Conservation (phyloP, 352 stramenopile genomes). For the Phytopythium vexans region DNA sequence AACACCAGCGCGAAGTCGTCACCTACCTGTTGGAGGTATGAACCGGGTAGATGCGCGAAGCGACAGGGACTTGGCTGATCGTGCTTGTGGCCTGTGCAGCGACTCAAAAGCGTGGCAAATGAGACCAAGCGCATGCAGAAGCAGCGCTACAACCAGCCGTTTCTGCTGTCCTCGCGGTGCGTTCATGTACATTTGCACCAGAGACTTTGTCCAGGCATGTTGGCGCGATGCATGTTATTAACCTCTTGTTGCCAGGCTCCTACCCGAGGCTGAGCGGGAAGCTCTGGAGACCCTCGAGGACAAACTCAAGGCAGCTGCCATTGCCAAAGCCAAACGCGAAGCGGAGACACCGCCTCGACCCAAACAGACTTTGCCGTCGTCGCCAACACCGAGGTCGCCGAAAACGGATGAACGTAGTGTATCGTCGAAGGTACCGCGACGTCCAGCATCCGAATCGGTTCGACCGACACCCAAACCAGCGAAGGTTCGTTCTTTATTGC, state of each 20-base stretch:
- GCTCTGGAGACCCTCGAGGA: conserved; percentile 49
- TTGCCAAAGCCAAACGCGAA: conserved; percentile 5
- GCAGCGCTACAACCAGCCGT: conserved; percentile 56
- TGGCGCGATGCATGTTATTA: not conserved
- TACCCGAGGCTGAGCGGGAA: conserved; percentile 58
- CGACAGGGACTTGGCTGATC: not conserved
- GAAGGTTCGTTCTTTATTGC: no score
- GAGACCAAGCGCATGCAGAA: conserved; percentile 76
- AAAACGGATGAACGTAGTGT: not conserved
- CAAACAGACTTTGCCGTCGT: not conserved
- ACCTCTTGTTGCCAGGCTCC: conserved; percentile 23
- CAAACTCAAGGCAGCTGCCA: conserved; percentile 18
- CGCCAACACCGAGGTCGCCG: conserved; percentile 6
- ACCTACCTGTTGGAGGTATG: conserved; percentile 64
- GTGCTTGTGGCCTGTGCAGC: conserved; percentile 19
- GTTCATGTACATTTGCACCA: not conserved
- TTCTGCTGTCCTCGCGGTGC: conserved; percentile 60
- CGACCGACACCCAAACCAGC: no score
- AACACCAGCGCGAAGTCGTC: conserved; percentile 73
- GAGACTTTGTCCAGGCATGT: not conserved
- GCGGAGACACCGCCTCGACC: not conserved
- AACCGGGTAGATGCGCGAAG: no score
- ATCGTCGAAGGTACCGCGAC: no score
- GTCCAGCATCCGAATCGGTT: no score
- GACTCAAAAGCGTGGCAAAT: conserved; percentile 60